Base-by-base conservation (phyloP, 352 stramenopile genomes). In the Halophytophthora polymorphica region DNA sequence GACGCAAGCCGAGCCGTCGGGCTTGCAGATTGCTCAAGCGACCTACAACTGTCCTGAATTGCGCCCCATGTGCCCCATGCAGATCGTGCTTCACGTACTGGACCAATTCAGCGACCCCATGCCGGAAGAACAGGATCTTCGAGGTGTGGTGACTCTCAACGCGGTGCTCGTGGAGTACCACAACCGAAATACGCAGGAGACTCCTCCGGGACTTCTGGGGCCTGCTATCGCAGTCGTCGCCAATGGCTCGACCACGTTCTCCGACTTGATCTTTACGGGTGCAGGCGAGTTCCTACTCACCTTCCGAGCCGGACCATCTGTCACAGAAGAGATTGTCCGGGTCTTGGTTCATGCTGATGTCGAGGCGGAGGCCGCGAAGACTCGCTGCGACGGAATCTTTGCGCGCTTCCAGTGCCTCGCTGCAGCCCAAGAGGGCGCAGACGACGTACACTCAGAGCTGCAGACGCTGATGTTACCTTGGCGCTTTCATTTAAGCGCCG, bases 41-140 rank as follows among this genome's bases (percentile, higher is more conserved):
- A 49, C 62, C 17, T 85, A 87, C 48, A 56, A 71, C 12, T 87
- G 77, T 23, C 31, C 43, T 5, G 42, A 81, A 43, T 58, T 90
- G 7, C 45, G 73, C 0, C 59, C 77, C 0, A 64, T 67, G 29
- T 90, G 77, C 40, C 48, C 55, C 2, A 37, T 86, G 23, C 57
- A 56, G 13, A 45, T 87, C 15, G 52, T 62, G 21, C 6, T 82
- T 13, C 60, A 66, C 13, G 58, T 83, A 11, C 36, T 83, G 6
- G 73, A 87, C 47, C 79, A 90, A 59, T 90, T 83, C 21, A 66
- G 64, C 23, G 53, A 74, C 39, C 45, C 64, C 2, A 73, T 88
- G 58, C 18, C 52, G 15, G 55, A 52, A 2, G 13, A 50, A 1
- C 8, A 23, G 23, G 2, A 48, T 11, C 15, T 33, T n/a, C 41